Base-by-base conservation (phyloP, 2,329 filamentous ascomycete genomes). In the Scedosporium apiospermum region DNA sequence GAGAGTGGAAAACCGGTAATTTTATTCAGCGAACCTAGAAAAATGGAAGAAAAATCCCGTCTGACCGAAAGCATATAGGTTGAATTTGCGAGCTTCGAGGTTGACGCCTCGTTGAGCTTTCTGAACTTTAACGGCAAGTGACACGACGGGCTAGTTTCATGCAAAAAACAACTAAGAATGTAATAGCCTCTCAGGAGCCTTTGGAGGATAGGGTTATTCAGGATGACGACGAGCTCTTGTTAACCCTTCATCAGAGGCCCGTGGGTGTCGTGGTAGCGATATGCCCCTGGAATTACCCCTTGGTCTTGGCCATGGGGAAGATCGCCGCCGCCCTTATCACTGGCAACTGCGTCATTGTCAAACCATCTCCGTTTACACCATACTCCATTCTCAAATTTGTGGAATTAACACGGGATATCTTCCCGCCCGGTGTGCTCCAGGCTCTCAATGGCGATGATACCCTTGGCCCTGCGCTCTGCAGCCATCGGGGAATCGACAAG, bases 371-470 rank as follows among this genome's bases (percentile, higher is more conserved):
- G 0, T 85, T 81, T 69, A 84, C 83, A 0, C 83, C 83, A 0
- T 86, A 85, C 71, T 78, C 77, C 2, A 74, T 75, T 3, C 74
- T 89, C 46, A 88, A 88, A 71, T 68, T 86, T n/a, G 80, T 77
- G 10, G 84, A 88, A 70, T 69, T 88, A 2, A 82, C 78, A 0
- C 78, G 82, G 63, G 69, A 78, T 21, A 75, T 86, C 72, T 84
- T 87, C 71, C 84, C 84, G 1, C 79, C 82, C 0, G 86, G 86
- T 44, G 82, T 88, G 16, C 69, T 88, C 1, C 84, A 88, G 67
- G 81, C 77, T 0, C 71, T 88, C 2, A 81, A 82, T 61, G 86
- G 85, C 6, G 83, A 83, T 61, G 84, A 88, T 66, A 74, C 77
- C 49, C 78, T 88, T 4, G 86, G 86, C 2, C 83, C 81, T 0